Conservation (phyloP, 352 stramenopile species). For the Globisporangium abappressorium region DNA sequence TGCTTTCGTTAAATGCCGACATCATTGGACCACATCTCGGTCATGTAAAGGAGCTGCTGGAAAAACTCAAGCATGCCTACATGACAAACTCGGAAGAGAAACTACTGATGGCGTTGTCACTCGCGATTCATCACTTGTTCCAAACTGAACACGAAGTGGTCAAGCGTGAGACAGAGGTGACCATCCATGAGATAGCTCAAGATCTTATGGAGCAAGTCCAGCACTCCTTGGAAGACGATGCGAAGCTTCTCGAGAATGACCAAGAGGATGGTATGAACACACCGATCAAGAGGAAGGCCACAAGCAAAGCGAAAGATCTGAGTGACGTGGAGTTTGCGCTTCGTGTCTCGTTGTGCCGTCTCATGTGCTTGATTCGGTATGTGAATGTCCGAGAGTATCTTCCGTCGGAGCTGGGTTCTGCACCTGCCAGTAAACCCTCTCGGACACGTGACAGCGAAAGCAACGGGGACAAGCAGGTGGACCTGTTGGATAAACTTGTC, state of each 20-base stretch:
- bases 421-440: background rate
- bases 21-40: slow-evolving; percentile 66
- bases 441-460: background rate
- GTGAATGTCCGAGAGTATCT: slow-evolving; percentile 68
- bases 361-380: slow-evolving; percentile 61
- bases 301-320: slow-evolving; percentile 46
- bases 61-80: slow-evolving; percentile 77
- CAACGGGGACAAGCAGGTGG: background rate
- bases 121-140: slow-evolving; percentile 67
- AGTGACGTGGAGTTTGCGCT: slow-evolving; percentile 72
- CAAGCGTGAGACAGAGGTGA: slow-evolving; percentile 73
- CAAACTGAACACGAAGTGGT: slow-evolving; percentile 73
- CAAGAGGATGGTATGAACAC: slow-evolving; percentile 12
- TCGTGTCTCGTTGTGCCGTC: slow-evolving; percentile 48
- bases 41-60: slow-evolving; percentile 66
- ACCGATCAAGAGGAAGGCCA: slow-evolving; percentile 21
- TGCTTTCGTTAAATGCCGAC: slow-evolving; percentile 56
- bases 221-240: slow-evolving; percentile 50
- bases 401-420: slow-evolving; percentile 15
- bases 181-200: slow-evolving; percentile 73
- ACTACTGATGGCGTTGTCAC: slow-evolving; percentile 61
- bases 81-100: slow-evolving; percentile 61
- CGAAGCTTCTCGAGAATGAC: slow-evolving; percentile 29
- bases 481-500: slow-evolving; percentile 39
- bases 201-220: slow-evolving; percentile 62